Percentiles rank a stretch among this genome's conserved stretches.
Evolutionary conservation across 352 stramenopile species (phyloP).

Genomic region (Peronospora belbahrii): DNA sequence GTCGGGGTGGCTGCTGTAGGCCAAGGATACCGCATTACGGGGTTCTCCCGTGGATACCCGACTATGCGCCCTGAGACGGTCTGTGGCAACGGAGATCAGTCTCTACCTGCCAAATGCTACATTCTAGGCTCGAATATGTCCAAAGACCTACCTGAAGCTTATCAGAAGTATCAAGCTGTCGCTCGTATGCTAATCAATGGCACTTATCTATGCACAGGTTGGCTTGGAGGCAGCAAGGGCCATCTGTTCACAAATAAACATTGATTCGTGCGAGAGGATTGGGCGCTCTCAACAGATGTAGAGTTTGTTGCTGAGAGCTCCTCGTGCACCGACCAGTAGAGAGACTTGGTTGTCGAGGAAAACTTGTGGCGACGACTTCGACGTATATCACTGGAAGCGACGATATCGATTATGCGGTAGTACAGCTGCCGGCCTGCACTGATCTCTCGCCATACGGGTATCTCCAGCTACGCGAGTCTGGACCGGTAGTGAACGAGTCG

Average conservation of each 20-base stretch:
- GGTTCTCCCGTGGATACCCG: conserved; percentile 39
- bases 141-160: conserved; percentile 29
- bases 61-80: conserved; percentile 28
- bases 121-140: conserved; percentile 14
- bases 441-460: conserved; percentile 41
- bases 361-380: conserved; percentile 33
- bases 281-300: conserved; percentile 33
- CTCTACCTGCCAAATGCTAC: conserved; percentile 48
- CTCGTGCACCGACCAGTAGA: conserved; percentile 39
- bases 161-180: conserved; percentile 33
- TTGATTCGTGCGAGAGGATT: conserved; percentile 34
- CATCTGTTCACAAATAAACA: conserved; percentile 74
- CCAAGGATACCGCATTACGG: conserved; percentile 33
- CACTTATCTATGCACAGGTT: conserved; percentile 48
- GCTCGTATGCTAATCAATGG: conserved; percentile 57
- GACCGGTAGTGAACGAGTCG: conserved; percentile 31
- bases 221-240: conserved; percentile 45
- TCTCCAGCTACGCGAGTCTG: conserved; percentile 35
- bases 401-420: conserved; percentile 45
- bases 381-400: conserved; percentile 35
- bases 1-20: background rate
- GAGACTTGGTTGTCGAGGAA: conserved; percentile 37
- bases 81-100: conserved; percentile 44
- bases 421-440: conserved; percentile 39
- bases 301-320: conserved; percentile 54